Evolutionary conservation across 805 yeast species (phyloP), one percentile per base, ranked within the genome.

Genomic region (Sungouiozyma intestinalis): DNA sequence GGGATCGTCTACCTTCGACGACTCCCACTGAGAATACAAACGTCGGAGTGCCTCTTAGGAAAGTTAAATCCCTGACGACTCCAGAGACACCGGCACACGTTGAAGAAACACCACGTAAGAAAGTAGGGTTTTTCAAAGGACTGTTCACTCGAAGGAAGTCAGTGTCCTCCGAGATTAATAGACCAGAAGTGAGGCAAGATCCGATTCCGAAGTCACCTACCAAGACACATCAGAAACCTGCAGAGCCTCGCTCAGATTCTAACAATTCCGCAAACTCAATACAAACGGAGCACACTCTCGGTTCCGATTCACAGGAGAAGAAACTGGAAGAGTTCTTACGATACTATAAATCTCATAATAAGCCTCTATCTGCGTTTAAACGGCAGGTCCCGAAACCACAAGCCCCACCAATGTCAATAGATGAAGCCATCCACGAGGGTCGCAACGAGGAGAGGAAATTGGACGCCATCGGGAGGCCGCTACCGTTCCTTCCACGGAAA

Each of bases 401-500:
- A 33, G 27, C 35, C n/a, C 59, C 64, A 39, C 57, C 57, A 13
- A 54, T 55, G 37, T 46, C 57, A 2, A 45, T 53, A 1, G 57
- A 49, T 33, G 45, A 39, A 18, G 39, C 40, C 18, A 16, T 41
- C 31, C 38, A 24, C 16, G 40, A 39, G 15, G 39, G 38, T 9
- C 36, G 18, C 4, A 33, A 34, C 2, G 41, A 35, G 13, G 27
- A 36, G 15, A 40, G 35, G 40, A 58, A 53, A 35, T 55, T 63
- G 27, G 73, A 68, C 44, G 60, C 52, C 1, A 61, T 60, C 29
- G 73, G 72, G 1, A 67, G 73, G 48, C 71, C 69, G 5, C 58
- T 76, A 7, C 81, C 80, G 2, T 58, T 73, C 3, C 79, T 74
- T 51, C 79, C 79, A 2, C 55, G 54, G 18, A 52, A 44, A 38